Conservation (phyloP, 106 monocot genomes). For the Dendrobium nobile region DNA sequence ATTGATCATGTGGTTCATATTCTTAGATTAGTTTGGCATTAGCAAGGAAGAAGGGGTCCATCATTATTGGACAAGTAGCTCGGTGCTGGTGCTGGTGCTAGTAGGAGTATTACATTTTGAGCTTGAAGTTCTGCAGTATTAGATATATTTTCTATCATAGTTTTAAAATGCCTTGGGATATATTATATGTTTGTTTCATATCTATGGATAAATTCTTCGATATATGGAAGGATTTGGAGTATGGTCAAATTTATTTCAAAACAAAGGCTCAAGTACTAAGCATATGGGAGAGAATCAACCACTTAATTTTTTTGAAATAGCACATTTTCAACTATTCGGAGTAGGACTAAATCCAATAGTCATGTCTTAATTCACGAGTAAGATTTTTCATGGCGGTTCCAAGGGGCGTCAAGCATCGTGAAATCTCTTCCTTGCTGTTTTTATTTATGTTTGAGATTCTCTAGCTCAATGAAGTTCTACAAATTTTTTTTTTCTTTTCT, state of each 20-base stretch:
- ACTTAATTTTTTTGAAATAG: background rate
- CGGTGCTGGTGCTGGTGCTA: background rate
- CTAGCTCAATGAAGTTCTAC: too few species aligned
- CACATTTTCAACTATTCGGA: background rate
- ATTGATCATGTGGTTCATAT: too few species aligned
- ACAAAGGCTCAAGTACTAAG: background rate
- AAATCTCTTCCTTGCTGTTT: background rate
- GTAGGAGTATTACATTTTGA: background rate
- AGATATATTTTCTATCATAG: too few species aligned
- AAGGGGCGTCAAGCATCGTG: background rate
- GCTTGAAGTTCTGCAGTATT: too few species aligned
- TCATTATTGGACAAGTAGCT: background rate
- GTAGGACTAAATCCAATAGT: background rate
- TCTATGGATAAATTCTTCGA: too few species aligned
- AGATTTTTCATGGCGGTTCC: background rate
- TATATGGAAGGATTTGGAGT: too few species aligned
- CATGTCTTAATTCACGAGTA: background rate
- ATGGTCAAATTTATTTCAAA: background rate
- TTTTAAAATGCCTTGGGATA: too few species aligned
- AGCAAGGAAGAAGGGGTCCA: background rate
- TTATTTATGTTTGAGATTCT: background rate
- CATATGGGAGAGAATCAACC: background rate
- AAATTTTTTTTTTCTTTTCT: too few species aligned
- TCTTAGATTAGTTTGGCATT: background rate
- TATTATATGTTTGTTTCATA: too few species aligned